These are phyloP conservation scores for Apiotrichum mycotoxinovorans DNA, from an alignment of 1,284 basidiomycete genomes.

Conservation along the genomic window DNA sequence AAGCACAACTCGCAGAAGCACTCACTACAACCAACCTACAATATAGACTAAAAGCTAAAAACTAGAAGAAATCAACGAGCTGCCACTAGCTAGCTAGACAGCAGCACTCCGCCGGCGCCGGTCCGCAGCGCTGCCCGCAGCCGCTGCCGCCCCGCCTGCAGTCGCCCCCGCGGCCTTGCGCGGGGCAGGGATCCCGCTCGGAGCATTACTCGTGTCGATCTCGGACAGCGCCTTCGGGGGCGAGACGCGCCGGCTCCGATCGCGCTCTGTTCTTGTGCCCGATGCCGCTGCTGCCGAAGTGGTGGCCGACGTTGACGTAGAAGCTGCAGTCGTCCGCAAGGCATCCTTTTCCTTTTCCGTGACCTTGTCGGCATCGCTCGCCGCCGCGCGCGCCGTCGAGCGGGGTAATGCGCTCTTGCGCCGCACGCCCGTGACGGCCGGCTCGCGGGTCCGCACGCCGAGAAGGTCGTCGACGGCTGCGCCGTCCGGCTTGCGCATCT, in stretches of 20 bases:
- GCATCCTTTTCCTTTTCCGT: background rate
- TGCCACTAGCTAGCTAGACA: background rate
- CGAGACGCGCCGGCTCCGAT: background rate
- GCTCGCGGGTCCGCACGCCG: constrained; percentile 4
- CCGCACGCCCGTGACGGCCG: constrained; percentile 12
- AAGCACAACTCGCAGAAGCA: too few species aligned
- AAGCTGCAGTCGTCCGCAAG: background rate
- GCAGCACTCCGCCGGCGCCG: background rate
- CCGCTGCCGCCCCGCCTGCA: background rate
- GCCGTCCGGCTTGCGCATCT: constrained; percentile 25
- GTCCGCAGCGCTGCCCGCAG: background rate
- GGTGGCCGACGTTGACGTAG: background rate
- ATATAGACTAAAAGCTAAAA: background rate
- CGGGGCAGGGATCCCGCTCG: background rate
- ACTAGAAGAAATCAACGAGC: too few species aligned
- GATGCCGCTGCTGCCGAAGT: background rate
- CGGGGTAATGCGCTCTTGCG: constrained; percentile 19
- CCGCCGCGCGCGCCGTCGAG: background rate
- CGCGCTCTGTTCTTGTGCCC: background rate
- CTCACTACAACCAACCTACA: too few species aligned
- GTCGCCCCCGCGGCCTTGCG: background rate
- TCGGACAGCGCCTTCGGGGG: background rate
- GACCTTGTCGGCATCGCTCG: background rate
- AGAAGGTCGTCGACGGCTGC: constrained; percentile 12
- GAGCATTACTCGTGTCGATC: background rate